Percentiles rank a stretch among this genome's conserved stretches.
phyloP scores from a whole-genome alignment of 106 monocot species.

The Dendrobium chrysotoxum region DNA sequence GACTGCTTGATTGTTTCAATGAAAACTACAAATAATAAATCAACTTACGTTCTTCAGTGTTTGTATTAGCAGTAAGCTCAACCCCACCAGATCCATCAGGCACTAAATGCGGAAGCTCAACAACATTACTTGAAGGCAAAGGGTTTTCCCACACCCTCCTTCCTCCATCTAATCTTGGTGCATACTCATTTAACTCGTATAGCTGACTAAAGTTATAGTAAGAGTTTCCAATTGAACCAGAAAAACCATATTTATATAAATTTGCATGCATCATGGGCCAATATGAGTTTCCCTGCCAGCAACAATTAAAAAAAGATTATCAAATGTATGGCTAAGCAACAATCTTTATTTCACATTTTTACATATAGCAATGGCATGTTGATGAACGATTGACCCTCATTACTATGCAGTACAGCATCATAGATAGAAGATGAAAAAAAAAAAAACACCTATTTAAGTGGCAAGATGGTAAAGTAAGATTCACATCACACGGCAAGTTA shows the following conservation, averaged over 20 bases:
- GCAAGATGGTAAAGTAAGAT: neutral
- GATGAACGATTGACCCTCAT: neutral
- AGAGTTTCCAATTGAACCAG: constrained; percentile 40
- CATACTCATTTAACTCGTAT: constrained; percentile 70
- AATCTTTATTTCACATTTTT: neutral
- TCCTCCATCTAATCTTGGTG: constrained; percentile 48
- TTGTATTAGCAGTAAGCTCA: constrained; percentile 29
- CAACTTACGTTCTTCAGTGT: constrained; percentile 72
- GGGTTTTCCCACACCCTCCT: constrained; percentile 52
- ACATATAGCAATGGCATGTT: neutral
- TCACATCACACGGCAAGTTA: neutral
- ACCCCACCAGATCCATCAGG: constrained; percentile 24
- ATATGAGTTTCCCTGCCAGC: constrained; percentile 66
- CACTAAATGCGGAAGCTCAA: constrained; percentile 24
- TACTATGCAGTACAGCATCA: neutral
- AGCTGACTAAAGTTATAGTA: constrained; percentile 50
- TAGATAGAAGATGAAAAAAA: neutral
- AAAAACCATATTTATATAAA: constrained; percentile 62
- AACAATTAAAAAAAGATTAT: neutral
- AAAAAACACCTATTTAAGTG: neutral
- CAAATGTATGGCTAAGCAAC: neutral
- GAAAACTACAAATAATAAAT: neutral
- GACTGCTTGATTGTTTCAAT: neutral
- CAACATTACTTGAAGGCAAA: constrained; percentile 24
- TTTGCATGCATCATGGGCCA: constrained; percentile 67